Evolutionary conservation across 2,329 filamentous ascomycete species (phyloP), one percentile per base, ranked within the genome.

Genomic region (Cladosporium phlei): DNA sequence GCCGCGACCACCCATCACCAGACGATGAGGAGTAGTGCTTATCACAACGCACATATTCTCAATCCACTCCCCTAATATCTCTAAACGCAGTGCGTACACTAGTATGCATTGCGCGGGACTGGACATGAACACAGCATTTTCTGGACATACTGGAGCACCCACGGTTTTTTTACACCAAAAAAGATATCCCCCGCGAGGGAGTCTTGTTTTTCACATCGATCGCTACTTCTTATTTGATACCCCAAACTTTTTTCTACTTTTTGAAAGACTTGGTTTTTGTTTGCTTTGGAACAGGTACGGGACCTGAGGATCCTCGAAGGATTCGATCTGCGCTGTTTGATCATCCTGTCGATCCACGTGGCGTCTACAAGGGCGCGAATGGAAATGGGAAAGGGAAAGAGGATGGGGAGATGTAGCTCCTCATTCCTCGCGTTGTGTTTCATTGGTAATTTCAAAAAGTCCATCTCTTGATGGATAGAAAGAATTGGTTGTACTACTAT

Each of bases 1-100:
- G 66, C 38, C 61, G 58, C 52, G 63, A 65, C 29, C 69, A 72
- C 49, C 63, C 71, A 21, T 75, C 73, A 3, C 71, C 72, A 4
- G 72, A 74, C 27, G 73, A 75, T n/a, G 60, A 63, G 40, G 64
- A 61, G 38, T 69, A 58, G 61, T 45, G 38, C 2, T n/a, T n/a
- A 5, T 35, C 16, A 14, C 10, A 35, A 14, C n/a, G n/a, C n/a
- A 25, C 29, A 11, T 40, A n/a, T 19, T 11, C 19, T 24, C 20
- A 14, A 29, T 22, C 40, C 6, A 28, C 22, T 22, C 35, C 40
- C 30, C 30, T 44, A 44, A 35, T 44, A 28, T 24, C 17, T n/a
- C 39, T 34, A 29, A 29, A 43, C 29, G 29, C 25, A 25, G 10
- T 17, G 24, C 25, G 21, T 11, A 19, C n/a, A 12, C 3, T n/a